phyloP scores from a whole-genome alignment of 176 grass and related monocot genomes.

The Areca catechu region DNA sequence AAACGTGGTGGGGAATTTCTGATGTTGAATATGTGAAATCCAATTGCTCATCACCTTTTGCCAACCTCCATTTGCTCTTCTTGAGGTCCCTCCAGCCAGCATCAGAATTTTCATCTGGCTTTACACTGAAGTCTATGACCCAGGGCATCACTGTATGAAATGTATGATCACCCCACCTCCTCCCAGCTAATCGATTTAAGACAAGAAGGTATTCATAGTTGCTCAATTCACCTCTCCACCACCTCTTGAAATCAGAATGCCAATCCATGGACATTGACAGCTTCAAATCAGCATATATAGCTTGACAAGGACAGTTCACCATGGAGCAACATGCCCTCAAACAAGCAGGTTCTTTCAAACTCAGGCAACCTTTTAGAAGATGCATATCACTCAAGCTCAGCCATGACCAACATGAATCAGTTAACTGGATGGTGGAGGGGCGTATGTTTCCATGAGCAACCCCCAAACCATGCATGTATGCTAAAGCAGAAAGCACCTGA shows the following conservation, averaged over 20 bases:
- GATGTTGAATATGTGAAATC: conserved; percentile 93
- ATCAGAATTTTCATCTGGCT: conserved; percentile 65
- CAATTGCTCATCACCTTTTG: conserved; percentile 94
- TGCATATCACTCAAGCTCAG: conserved; percentile 54
- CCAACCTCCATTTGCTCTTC: conserved; percentile 95
- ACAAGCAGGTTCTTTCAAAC: conserved; percentile 27
- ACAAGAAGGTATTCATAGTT: conserved; percentile 95
- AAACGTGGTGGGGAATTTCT: conserved; percentile 93
- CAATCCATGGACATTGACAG: conserved; percentile 50
- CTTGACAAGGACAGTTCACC: conserved; percentile 35
- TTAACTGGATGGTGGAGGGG: conserved; percentile 65
- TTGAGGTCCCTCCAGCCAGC: conserved; percentile 85
- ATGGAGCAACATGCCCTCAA: conserved; percentile 29
- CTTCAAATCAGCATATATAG: conserved; percentile 43
- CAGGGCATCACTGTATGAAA: conserved; percentile 97
- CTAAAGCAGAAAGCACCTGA: conserved; percentile 70
- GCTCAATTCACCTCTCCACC: conserved; percentile 80
- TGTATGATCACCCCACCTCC: conserved; percentile 81
- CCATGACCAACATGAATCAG: conserved; percentile 63
- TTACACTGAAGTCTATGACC: conserved; percentile 94
- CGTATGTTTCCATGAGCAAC: conserved; percentile 70
- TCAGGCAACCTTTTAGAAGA: conserved; percentile 33
- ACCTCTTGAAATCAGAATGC: conserved; percentile 54
- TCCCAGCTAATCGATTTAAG: conserved; percentile 87
- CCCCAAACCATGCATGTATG: conserved; percentile 70